Evolutionary conservation across 73 alveolate species (phyloP), one percentile per base, ranked within the genome.

Genomic region (Effrenium voratum): DNA sequence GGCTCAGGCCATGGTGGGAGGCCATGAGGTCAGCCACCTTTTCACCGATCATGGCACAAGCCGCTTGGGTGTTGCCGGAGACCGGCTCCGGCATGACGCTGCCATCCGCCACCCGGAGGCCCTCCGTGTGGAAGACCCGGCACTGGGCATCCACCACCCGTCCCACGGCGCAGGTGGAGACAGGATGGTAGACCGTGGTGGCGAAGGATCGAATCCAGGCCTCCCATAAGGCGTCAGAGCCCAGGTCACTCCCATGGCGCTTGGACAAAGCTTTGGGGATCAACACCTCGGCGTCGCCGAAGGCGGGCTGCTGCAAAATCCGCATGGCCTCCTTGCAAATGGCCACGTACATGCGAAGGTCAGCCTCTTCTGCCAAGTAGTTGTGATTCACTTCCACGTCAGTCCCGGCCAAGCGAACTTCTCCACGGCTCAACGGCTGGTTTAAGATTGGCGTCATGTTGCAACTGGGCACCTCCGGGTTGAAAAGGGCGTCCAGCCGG

Each of bases 11-110:
- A 45, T 82, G 75, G 19, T 82, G 70, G 19, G 73, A 8, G 49
- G 92, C 92, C 49, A 82, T 82, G 75, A 82, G 6, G 41, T 82
- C 92, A 12, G 92, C 92, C 63, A 82, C 92, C 38, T 82, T 82
- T 73, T 82, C 92, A 32, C 92, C 92, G 50, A 82, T 82, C 92
- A 82, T 82, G 38, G 49, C 92, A 2, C 92, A 82, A 34, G 92
- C 70, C 26, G 92, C 92, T 50, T 82, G 92, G 22, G 92, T 82
- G 73, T 82, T 82, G 32, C n/a, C 92, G 47, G 92, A 82, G n/a
- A 82, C 50, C 5, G 92, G 70, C 45, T 82, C 92, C 4, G 92
- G 92, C 47, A 82, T 47, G 34, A 82, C 92, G 2, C 72, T 43
- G 47, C 75, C 92, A 50, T 82, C 92, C 5, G 92, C 92, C 19